These are phyloP conservation scores for Candida parachauliodes DNA, from an alignment of 805 yeast species.

Conservation along the genomic window DNA sequence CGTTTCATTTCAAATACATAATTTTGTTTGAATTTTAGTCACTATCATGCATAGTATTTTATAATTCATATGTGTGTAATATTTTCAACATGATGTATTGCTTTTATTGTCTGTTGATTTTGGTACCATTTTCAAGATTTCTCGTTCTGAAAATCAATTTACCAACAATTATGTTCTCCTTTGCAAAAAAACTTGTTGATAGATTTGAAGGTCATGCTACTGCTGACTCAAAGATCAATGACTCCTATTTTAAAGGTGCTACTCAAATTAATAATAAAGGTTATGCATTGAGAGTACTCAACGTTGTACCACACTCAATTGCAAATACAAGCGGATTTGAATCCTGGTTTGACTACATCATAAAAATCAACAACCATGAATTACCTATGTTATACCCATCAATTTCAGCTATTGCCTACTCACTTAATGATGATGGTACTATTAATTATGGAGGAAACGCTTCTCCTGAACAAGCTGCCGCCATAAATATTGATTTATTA, in stretches of 20 bases:
- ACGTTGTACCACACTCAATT: slow-evolving; percentile 35
- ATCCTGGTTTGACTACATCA: slow-evolving; percentile 82
- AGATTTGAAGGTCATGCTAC: slow-evolving; percentile 28
- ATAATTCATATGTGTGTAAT: no score
- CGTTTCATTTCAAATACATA: no score
- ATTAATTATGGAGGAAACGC: slow-evolving; percentile 32
- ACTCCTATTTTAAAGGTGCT: slow-evolving; percentile 34
- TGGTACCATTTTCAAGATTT: background rate
- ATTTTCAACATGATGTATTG: no score
- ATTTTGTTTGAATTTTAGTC: no score
- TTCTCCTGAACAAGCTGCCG: slow-evolving; percentile 30
- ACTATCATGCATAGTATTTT: no score
- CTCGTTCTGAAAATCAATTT: no score
- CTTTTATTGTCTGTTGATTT: no score
- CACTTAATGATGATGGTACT: slow-evolving; percentile 39
- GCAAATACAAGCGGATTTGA: slow-evolving; percentile 49
- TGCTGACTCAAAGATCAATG: slow-evolving; percentile 12
- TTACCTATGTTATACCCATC: slow-evolving; percentile 38
- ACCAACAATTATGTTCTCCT: slow-evolving; percentile 41
- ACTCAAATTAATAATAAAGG: slow-evolving; percentile 36
- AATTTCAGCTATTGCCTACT: slow-evolving; percentile 24
- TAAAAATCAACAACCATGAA: slow-evolving; percentile 75
- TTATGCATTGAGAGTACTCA: slow-evolving; percentile 35
- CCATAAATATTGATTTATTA: slow-evolving; percentile 41
- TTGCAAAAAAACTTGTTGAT: slow-evolving; percentile 42